A percentile compares a stretch with the other conserved stretches of the same genome.
These are phyloP conservation scores for Coelastrella sp. DNA, from an alignment of 139 green algal species.

Conservation along the genomic window DNA sequence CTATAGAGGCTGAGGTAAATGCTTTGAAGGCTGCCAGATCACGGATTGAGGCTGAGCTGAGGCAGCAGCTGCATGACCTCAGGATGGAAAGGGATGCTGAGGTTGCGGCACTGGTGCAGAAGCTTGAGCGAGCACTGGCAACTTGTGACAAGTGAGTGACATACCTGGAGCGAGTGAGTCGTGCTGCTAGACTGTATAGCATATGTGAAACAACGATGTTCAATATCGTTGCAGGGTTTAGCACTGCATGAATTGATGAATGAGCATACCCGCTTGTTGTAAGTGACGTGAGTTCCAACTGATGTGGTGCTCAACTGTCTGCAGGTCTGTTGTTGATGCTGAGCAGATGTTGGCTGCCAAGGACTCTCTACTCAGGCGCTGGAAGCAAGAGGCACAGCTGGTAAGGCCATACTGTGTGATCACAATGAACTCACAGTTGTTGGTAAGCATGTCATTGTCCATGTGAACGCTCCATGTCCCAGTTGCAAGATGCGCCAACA, in stretches of 20 bases:
- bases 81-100: conserved; percentile 58
- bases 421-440: no score
- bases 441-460: no score
- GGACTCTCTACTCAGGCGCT: conserved; percentile 60
- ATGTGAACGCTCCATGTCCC: background rate
- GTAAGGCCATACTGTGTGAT: conserved; percentile 24
- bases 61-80: conserved; percentile 54
- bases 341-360: conserved; percentile 60
- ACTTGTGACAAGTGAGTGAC: conserved; percentile 28
- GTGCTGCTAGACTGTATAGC: background rate
- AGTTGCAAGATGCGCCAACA: no score
- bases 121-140: conserved; percentile 55
- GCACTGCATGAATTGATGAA: no score
- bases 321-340: conserved; percentile 56
- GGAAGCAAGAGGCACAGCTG: conserved; percentile 64
- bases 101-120: conserved; percentile 47
- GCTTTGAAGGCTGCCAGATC: conserved; percentile 16
- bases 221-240: no score
- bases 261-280: no score
- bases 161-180: background rate
- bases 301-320: conserved; percentile 7
- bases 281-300: no score
- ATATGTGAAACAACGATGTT: background rate
- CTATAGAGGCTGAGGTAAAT: conserved; percentile 45
- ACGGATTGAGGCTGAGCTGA: conserved; percentile 47